phyloP scores from a whole-genome alignment of 2,329 filamentous ascomycete genomes.

The Penicillium sp. region DNA sequence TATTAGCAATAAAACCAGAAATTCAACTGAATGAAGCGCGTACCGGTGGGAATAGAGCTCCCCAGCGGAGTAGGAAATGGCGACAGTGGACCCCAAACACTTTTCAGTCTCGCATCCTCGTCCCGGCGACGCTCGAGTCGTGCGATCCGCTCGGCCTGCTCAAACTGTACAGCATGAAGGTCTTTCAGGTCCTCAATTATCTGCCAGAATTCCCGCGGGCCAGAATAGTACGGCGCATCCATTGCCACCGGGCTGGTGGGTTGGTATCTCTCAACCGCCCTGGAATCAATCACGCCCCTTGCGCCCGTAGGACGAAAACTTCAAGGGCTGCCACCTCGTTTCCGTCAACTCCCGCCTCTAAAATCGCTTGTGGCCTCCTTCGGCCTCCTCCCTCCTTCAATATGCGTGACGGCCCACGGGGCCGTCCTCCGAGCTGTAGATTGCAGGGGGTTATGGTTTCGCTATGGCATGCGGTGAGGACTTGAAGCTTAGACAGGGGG shows the following conservation, averaged over 20 bases:
- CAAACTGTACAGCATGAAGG: constrained; percentile 60
- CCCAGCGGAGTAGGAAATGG: constrained; percentile 85
- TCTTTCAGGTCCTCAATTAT: constrained; percentile 63
- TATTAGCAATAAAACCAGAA: neutral
- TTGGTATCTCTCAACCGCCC: neutral
- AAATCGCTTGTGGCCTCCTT: neutral
- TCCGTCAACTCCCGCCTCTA: neutral
- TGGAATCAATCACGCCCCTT: neutral
- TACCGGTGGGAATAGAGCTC: constrained; percentile 85
- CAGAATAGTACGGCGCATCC: constrained; percentile 66
- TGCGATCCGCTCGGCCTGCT: constrained; percentile 62
- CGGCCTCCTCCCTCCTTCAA: constrained; percentile 14
- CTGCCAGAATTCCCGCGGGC: constrained; percentile 65
- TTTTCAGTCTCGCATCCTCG: constrained; percentile 69
- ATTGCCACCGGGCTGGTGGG: constrained; percentile 38
- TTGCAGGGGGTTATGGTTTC: constrained; percentile 6
- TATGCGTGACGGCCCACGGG: constrained; percentile 25
- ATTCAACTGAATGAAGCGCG: constrained; percentile 28
- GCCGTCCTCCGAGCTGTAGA: constrained; percentile 23
- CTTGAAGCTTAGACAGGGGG: neutral
- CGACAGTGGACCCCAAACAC: constrained; percentile 80
- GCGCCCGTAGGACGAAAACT: neutral
- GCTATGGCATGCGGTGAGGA: constrained; percentile 8
- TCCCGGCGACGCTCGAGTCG: constrained; percentile 63
- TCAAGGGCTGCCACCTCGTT: neutral